phyloP scores from a whole-genome alignment of 495 filamentous ascomycete species.

The Staphylotrichum longicolle region DNA sequence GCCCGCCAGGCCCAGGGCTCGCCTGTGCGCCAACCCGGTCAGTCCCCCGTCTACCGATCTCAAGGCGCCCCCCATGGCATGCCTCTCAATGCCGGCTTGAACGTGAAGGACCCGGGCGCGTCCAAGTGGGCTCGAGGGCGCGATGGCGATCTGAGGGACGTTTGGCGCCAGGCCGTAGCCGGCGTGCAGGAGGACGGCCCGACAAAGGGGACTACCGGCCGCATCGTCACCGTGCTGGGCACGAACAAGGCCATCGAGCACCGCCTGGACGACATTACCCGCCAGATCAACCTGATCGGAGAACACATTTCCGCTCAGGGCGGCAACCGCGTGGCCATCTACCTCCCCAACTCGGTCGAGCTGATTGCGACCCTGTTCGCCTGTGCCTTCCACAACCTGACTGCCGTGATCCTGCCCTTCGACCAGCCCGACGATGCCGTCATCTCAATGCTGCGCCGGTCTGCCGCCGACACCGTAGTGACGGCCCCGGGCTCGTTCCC shows the following conservation, averaged over 20 bases:
- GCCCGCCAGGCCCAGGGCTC: constrained; percentile 76
- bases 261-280: constrained; percentile 64
- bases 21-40: constrained; percentile 75
- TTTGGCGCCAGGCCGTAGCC: constrained; percentile 76
- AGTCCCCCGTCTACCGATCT: constrained; percentile 79
- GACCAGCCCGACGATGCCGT: constrained; percentile 65
- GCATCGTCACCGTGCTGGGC: constrained; percentile 78
- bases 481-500: constrained; percentile 86
- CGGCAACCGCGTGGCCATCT: constrained; percentile 80
- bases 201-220: constrained; percentile 61
- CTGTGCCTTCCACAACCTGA: constrained; percentile 76
- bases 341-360: constrained; percentile 91
- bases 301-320: constrained; percentile 64
- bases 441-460: constrained; percentile 64
- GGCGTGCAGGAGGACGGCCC: constrained; percentile 61
- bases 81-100: constrained; percentile 76
- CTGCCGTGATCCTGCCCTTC: constrained; percentile 79
- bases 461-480: constrained; percentile 74
- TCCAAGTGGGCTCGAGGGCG: constrained; percentile 78
- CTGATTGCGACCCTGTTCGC: constrained; percentile 63
- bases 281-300: constrained; percentile 86
- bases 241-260: constrained; percentile 69
- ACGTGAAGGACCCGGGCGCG: constrained; percentile 77
- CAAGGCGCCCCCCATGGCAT: constrained; percentile 79
- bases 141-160: constrained; percentile 86